These are phyloP conservation scores for Scorias spongiosa DNA, from an alignment of 2,329 filamentous ascomycete genomes.

Conservation along the genomic window DNA sequence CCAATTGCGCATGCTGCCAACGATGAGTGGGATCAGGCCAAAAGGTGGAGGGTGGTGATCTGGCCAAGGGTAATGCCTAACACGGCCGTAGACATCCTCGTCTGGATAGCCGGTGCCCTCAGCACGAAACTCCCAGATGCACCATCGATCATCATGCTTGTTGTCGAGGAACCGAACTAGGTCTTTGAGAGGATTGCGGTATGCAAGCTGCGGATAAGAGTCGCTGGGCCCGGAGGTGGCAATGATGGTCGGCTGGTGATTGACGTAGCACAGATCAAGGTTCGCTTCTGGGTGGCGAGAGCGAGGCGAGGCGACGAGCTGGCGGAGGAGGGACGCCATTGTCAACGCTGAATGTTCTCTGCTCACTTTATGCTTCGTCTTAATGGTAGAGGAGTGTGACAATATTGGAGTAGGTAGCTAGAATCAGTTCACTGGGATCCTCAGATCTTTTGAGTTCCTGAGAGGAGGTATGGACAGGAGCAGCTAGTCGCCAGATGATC, in stretches of 20 bases:
- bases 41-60: slow-evolving; percentile 97
- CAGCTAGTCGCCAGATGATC: slow-evolving; percentile 88
- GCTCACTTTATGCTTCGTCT: no score
- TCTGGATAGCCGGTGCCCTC: slow-evolving; percentile 95
- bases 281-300: slow-evolving; percentile 72
- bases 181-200: slow-evolving; percentile 80
- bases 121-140: slow-evolving; percentile 94
- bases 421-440: background rate
- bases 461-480: slow-evolving; percentile 52
- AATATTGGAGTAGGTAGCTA: background rate
- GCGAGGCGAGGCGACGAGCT: slow-evolving; percentile 81
- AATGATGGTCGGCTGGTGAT: slow-evolving; percentile 48
- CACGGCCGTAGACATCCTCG: slow-evolving; percentile 66
- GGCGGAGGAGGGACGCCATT: slow-evolving; percentile 62
- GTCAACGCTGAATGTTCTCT: background rate
- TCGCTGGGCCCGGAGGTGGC: slow-evolving; percentile 76
- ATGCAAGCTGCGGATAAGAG: slow-evolving; percentile 79
- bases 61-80: slow-evolving; percentile 89
- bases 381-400: background rate
- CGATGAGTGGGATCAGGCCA: slow-evolving; percentile 68
- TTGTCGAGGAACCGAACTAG: slow-evolving; percentile 77
- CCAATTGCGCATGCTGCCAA: slow-evolving; percentile 90
- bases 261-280: slow-evolving; percentile 91
- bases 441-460: background rate
- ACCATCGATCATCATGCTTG: slow-evolving; percentile 73